A percentile compares a stretch with the other conserved stretches of the same genome.
phyloP scores from a whole-genome alignment of 192 early-diverging fungal species.

The Paraglomus brasilianum region DNA sequence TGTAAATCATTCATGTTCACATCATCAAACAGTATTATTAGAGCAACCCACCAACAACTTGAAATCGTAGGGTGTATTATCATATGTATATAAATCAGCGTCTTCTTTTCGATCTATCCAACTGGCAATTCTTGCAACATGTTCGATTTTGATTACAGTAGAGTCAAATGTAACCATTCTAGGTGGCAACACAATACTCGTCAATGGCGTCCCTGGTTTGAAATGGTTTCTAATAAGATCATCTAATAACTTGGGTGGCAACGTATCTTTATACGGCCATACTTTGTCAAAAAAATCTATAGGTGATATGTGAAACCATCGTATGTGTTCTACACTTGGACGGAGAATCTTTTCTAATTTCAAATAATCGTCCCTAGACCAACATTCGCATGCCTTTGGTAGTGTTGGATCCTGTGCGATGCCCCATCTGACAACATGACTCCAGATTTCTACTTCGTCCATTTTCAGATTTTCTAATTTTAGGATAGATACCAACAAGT shows the following conservation, averaged over 20 bases:
- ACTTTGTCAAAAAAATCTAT: constrained; percentile 5
- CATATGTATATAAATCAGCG: constrained; percentile 4
- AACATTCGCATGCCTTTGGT: neutral
- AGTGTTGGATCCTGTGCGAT: neutral
- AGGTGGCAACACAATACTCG: too few relatives aligned
- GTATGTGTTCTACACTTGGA: neutral
- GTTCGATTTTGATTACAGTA: neutral
- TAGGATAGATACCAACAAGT: neutral
- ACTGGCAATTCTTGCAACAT: neutral
- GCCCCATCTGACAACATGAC: constrained; percentile 19
- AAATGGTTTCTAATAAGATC: neutral
- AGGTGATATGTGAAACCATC: constrained; percentile 5
- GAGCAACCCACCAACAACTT: neutral
- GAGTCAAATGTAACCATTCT: neutral
- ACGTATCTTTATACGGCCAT: neutral
- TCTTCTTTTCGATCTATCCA: neutral
- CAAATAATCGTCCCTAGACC: neutral
- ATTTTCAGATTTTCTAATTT: constrained; percentile 6
- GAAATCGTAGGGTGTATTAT: neutral
- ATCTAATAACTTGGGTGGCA: neutral
- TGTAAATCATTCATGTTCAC: neutral
- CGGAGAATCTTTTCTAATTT: neutral
- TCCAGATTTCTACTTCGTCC: constrained; percentile 12
- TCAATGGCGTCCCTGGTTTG: too few relatives aligned
- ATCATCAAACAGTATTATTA: constrained; percentile 4